phyloP scores from a whole-genome alignment of 306 rosid genomes.

The Pyrus bretschneideri region DNA sequence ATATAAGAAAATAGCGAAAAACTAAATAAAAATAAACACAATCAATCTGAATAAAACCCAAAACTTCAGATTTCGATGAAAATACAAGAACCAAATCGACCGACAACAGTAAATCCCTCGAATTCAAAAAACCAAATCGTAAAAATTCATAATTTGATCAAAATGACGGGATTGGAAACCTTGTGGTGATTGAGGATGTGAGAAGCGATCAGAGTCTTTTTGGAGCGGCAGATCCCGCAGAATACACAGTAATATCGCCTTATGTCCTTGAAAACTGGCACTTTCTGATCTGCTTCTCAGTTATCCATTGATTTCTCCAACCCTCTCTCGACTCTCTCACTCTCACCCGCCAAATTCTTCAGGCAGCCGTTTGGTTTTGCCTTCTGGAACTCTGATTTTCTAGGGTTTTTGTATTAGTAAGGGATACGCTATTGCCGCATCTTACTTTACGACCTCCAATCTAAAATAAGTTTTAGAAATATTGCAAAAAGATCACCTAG shows the following conservation, averaged over 20 bases:
- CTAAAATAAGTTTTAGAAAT: neutral
- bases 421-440: neutral
- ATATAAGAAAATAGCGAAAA: neutral
- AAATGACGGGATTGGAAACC: conserved; percentile 25
- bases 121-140: neutral
- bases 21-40: neutral
- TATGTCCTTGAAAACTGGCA: conserved; percentile 39
- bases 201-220: conserved; percentile 47
- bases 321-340: neutral
- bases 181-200: conserved; percentile 57
- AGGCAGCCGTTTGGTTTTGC: neutral
- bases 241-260: conserved; percentile 52
- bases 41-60: neutral
- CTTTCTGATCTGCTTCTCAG: conserved; percentile 16
- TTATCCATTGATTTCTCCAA: conserved; percentile 23
- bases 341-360: neutral
- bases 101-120: neutral
- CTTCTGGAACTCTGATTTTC: neutral
- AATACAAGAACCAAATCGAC: neutral
- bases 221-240: conserved; percentile 68
- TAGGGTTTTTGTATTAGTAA: neutral
- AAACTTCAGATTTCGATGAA: neutral
- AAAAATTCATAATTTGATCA: neutral
- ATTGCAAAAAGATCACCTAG: too few species aligned
- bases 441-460: neutral